Evolutionary conservation across 768 basidiomycete genomes (phyloP).

Genomic region (Tricholoma bakamatsutake): DNA sequence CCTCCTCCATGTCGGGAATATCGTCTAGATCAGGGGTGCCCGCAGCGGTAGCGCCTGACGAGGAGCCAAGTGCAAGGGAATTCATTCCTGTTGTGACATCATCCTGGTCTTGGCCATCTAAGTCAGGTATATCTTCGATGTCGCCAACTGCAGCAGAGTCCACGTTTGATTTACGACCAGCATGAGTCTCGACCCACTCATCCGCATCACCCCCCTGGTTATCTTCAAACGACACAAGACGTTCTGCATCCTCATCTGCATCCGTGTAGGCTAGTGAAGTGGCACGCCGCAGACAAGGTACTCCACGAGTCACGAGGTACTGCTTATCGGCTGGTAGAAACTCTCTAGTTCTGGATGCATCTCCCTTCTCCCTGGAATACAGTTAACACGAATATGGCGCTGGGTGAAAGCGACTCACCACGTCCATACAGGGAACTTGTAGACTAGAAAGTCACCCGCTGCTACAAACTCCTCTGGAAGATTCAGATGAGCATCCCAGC

Average conservation of each 20-base stretch:
- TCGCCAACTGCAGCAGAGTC: constrained; percentile 53
- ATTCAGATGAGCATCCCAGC: constrained; percentile 13
- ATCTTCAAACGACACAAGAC: constrained; percentile 79
- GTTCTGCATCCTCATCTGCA: constrained; percentile 94
- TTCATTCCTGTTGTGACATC: constrained; percentile 40
- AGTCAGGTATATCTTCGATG: constrained; percentile 86
- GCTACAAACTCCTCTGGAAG: constrained; percentile 91
- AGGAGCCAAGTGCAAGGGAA: constrained; percentile 37
- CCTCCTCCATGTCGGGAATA: constrained; percentile 99
- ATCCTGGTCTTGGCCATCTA: constrained; percentile 47
- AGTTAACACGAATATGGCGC: constrained; percentile 2
- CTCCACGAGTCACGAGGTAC: constrained; percentile 91
- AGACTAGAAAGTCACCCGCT: constrained; percentile 93
- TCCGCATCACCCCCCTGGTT: constrained; percentile 59
- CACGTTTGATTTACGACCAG: constrained; percentile 54
- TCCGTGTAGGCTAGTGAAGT: constrained; percentile 91
- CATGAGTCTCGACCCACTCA: constrained; percentile 99
- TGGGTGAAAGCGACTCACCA: constrained; percentile 54
- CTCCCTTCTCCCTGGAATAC: constrained; percentile 83
- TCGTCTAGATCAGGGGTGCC: constrained; percentile 94
- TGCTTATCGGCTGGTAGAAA: constrained; percentile 96
- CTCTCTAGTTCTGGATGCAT: constrained; percentile 77
- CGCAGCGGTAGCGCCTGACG: constrained; percentile 23
- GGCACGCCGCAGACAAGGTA: constrained; percentile 94
- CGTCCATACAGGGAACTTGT: constrained; percentile 98